A percentile compares a stretch with the other conserved stretches of the same genome.
Conservation (phyloP, 441 rosid species). For the Brassica hybrid region DNA sequence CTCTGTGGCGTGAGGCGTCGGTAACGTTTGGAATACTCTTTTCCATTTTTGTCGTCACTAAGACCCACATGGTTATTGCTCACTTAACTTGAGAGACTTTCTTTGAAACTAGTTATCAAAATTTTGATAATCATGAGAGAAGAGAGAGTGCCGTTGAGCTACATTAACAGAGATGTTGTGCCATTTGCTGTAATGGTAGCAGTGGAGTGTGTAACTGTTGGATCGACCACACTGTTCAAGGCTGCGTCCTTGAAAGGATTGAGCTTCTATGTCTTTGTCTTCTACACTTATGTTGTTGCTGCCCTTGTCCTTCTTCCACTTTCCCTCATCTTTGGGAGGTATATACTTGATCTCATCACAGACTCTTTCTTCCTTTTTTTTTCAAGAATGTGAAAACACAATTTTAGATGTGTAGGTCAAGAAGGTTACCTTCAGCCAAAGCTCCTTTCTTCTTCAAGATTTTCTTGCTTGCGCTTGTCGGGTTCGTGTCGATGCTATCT, state of each 20-base stretch:
- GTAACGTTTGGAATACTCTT: slow-evolving; percentile 10
- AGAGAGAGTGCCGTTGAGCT: background rate
- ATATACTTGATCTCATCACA: background rate
- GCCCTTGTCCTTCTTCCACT: slow-evolving; percentile 31
- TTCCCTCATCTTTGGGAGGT: slow-evolving; percentile 18
- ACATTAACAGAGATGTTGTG: slow-evolving; percentile 3
- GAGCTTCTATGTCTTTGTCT: slow-evolving; percentile 31
- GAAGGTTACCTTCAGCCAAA: slow-evolving; percentile 22
- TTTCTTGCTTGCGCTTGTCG: slow-evolving; percentile 40
- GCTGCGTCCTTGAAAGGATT: slow-evolving; percentile 26
- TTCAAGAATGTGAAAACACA: background rate
- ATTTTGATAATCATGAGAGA: background rate
- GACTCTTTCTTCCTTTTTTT: background rate
- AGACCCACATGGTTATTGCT: background rate
- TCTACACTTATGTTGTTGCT: slow-evolving; percentile 15
- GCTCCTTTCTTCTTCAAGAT: slow-evolving; percentile 45
- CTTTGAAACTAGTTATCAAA: background rate
- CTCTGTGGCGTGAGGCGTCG: background rate
- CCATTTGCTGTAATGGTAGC: slow-evolving; percentile 21
- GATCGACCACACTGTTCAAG: slow-evolving; percentile 27
- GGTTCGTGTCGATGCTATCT: slow-evolving; percentile 13
- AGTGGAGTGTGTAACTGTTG: slow-evolving; percentile 11
- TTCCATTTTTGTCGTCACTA: background rate
- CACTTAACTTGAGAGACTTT: slow-evolving; percentile 1
- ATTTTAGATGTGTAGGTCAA: slow-evolving; percentile 21